These are phyloP conservation scores for Oryza coarctata DNA, from an alignment of 176 grass and related monocot species.

Conservation along the genomic window DNA sequence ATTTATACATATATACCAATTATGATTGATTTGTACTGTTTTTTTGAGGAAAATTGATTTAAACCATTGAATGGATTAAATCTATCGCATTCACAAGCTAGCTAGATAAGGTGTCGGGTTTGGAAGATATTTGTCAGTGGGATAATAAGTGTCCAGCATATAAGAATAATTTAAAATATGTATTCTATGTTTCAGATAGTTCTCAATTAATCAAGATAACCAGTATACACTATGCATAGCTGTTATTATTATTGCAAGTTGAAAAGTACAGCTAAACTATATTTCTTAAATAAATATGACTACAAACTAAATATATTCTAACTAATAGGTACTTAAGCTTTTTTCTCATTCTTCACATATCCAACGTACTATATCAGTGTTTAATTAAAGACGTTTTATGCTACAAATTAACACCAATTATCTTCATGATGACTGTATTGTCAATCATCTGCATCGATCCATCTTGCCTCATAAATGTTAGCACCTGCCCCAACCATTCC, in stretches of 20 bases:
- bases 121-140: not conserved
- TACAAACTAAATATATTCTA: no score
- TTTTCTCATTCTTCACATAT: not conserved
- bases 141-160: not conserved
- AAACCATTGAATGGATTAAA: no score
- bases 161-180: not conserved
- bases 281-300: no score
- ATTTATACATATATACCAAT: no score
- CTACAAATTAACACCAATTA: not conserved
- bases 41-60: no score
- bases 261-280: not conserved
- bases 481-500: constrained; percentile 25
- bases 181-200: not conserved
- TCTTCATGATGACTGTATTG: not conserved
- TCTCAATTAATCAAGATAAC: not conserved
- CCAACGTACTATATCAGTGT: no score
- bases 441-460: not conserved
- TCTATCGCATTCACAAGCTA: not conserved
- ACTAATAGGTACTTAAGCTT: not conserved
- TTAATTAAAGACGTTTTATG: no score
- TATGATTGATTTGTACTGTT: no score
- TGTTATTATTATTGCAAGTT: not conserved
- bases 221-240: not conserved
- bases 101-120: not conserved
- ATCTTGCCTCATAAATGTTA: not conserved